Evolutionary conservation across 2,329 filamentous ascomycete species (phyloP), one percentile per base, ranked within the genome.

Genomic region (Epichloe hybrida): DNA sequence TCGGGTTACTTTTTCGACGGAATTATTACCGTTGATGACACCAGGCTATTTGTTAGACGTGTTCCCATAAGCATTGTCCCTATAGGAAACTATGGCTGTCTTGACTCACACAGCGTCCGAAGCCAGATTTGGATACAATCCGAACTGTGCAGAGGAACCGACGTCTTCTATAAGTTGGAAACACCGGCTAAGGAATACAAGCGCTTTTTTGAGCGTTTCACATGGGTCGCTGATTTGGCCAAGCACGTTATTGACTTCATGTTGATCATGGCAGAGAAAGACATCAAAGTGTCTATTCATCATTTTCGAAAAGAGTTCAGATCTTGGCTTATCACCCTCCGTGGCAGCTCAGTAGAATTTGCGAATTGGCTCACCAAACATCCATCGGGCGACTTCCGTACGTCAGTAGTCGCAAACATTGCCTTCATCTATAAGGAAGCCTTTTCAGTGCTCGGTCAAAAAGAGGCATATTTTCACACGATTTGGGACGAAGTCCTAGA

Each of bases 181-280:
- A 62, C 49, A 0, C 83, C 87, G 0, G 70, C 79, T 0, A 31
- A 54, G 0, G 79, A 81, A 38, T 94, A 93, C 58, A 54, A 53
- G 11, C 67, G 79, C 2, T 89, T 83, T 76, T 82, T 52, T 23
- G 46, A 66, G 0, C 73, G 78, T 0, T 91, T 88, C 54, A 53
- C 81, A 0, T 93, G 86, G 86, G 64, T 90, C 1, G 83, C 80
- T 0, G 74, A 84, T 49, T 68, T 93, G 0, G 73, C 77, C 0
- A 91, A 90, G 59, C 80, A 88, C 57, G 74, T 85, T 23, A 72
- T 89, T 1, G 83, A 89, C 54, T 93, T 76, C 56, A 69, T 85
- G 46, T 62, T 65, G 3, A 47, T 61, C 9, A 64, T 69, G 52
- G 56, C 62, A 3, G 56, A 63, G 8, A 54, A 55, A 12, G 46